A percentile compares a stretch with the other conserved stretches of the same genome.
Conservation (phyloP, 495 filamentous ascomycete genomes). For the Lasiosphaeria miniovina region DNA sequence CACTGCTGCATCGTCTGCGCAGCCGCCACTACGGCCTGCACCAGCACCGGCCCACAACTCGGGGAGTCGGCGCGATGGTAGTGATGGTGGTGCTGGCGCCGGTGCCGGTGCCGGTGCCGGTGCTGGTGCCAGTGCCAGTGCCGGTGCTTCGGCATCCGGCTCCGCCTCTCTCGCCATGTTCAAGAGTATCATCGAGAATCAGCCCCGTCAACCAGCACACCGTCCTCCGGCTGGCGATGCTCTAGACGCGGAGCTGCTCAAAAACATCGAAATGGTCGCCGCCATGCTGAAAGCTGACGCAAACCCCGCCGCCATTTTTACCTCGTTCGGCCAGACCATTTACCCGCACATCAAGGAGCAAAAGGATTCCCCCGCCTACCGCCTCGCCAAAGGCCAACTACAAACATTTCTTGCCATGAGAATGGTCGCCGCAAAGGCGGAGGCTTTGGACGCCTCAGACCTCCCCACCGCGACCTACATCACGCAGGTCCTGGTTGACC, state of each 20-base stretch:
- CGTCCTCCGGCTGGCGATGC: constrained; percentile 4
- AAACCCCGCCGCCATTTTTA: constrained; percentile 29
- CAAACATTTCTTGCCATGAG: constrained; percentile 11
- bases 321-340: constrained; percentile 39
- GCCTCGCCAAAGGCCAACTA: too few species aligned
- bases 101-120: background rate
- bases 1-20: too few species aligned
- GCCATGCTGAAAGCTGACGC: too few species aligned
- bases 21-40: too few species aligned
- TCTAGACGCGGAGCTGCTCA: constrained; percentile 31
- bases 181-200: constrained; percentile 22
- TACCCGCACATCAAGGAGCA: constrained; percentile 25
- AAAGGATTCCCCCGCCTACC: too few species aligned
- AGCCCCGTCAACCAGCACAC: background rate
- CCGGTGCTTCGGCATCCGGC: background rate
- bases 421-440: constrained; percentile 31
- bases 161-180: constrained; percentile 16
- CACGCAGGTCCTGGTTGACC: constrained; percentile 33
- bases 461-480: constrained; percentile 42
- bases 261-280: constrained; percentile 28
- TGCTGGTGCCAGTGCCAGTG: background rate
- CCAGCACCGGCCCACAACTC: too few species aligned
- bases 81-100: background rate
- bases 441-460: constrained; percentile 27
- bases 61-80: too few species aligned